These are phyloP conservation scores for Penicillium brasilianum DNA, from an alignment of 2,329 filamentous ascomycete genomes.

Conservation along the genomic window DNA sequence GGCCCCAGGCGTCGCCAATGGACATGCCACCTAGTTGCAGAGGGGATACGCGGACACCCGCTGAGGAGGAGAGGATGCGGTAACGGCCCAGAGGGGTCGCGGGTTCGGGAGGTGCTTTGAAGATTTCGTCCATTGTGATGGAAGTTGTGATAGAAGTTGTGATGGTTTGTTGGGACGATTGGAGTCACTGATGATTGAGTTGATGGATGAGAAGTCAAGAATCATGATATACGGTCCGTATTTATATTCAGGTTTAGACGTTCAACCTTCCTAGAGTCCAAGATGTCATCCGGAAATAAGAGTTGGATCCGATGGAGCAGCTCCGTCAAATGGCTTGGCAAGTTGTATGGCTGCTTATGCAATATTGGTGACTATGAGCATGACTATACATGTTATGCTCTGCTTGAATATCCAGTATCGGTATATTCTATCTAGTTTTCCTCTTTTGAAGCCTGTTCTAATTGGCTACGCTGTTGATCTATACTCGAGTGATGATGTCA, in stretches of 20 bases:
- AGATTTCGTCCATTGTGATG: conserved; percentile 35
- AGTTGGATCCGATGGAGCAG: background rate
- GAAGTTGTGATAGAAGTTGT: background rate
- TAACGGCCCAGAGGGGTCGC: conserved; percentile 68
- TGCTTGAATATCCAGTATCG: background rate
- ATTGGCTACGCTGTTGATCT: background rate
- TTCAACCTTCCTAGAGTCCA: background rate
- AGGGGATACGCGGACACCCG: conserved; percentile 70
- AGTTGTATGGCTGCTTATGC: no score
- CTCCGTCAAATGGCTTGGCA: background rate
- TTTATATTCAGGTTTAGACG: background rate
- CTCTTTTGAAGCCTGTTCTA: background rate
- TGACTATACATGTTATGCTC: background rate
- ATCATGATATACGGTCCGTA: background rate
- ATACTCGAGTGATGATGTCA: background rate
- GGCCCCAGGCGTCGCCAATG: conserved; percentile 49
- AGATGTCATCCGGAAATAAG: conserved; percentile 9
- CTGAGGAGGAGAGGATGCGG: conserved; percentile 68
- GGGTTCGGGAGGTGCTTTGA: conserved; percentile 54
- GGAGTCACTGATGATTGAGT: background rate
- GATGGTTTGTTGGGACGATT: background rate
- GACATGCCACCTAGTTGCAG: conserved; percentile 53
- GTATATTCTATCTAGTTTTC: no score
- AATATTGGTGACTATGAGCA: background rate
- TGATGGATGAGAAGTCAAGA: background rate